Evolutionary conservation across 2,329 filamentous ascomycete genomes (phyloP).

Genomic region (Epichloe baconii): DNA sequence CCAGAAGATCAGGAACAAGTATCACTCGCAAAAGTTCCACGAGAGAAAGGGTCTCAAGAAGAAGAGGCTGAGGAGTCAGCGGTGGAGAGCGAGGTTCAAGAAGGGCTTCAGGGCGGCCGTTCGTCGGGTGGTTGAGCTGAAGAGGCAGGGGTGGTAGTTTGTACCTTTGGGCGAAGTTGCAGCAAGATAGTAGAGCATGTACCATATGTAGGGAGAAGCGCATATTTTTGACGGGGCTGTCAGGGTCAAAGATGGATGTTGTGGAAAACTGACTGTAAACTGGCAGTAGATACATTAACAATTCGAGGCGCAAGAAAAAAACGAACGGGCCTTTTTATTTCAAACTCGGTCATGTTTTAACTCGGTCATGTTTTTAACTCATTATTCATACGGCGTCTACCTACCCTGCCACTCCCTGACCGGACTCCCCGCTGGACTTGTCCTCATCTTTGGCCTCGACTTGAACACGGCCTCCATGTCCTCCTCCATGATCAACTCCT

Average conservation of each 20-base stretch:
- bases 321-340: no score
- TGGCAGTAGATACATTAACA: no score
- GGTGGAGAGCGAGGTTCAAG: conserved; percentile 59
- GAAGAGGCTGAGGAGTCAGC: conserved; percentile 58
- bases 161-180: background rate
- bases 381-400: background rate
- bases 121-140: conserved; percentile 53
- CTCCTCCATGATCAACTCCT: conserved; percentile 57
- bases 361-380: background rate
- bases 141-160: conserved; percentile 61
- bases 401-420: conserved; percentile 20
- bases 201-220: conserved; percentile 28
- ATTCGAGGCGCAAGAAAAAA: background rate
- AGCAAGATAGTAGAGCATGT: background rate
- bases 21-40: conserved; percentile 51
- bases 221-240: background rate
- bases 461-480: conserved; percentile 78
- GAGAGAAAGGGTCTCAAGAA: conserved; percentile 64
- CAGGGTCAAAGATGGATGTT: background rate
- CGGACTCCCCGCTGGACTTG: conserved; percentile 52
- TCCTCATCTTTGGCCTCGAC: conserved; percentile 66
- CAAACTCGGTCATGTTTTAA: background rate
- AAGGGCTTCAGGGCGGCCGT: conserved; percentile 53
- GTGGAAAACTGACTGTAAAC: background rate
- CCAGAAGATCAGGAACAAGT: conserved; percentile 48